Conservation (phyloP, 306 rosid species). For the Sindora glabra region DNA sequence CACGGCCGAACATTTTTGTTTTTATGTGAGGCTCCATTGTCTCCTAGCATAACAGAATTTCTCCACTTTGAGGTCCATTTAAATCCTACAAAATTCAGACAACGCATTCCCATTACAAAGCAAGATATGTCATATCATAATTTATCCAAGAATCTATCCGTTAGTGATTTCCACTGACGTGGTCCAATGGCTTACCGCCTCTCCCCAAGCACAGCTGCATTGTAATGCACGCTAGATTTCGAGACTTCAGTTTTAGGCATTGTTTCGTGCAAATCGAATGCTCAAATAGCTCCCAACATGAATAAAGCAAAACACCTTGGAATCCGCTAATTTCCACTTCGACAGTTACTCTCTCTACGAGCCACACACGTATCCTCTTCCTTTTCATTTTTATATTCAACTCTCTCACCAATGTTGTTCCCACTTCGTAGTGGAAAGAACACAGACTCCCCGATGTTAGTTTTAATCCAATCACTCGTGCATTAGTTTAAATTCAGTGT, state of each 20-base stretch:
- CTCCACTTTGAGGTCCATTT: no score
- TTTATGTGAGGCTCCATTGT: no score
- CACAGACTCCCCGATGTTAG: neutral
- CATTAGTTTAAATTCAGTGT: neutral
- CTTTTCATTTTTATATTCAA: neutral
- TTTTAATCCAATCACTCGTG: neutral
- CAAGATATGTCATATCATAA: no score
- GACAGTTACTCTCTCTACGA: neutral
- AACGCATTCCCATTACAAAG: no score
- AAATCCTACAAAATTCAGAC: no score
- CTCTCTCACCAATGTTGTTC: neutral
- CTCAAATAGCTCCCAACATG: neutral
- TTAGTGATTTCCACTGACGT: constrained; percentile 38
- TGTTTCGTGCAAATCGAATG: neutral
- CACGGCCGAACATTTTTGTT: no score
- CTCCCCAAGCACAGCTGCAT: neutral
- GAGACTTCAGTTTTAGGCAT: no score
- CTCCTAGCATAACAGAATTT: no score
- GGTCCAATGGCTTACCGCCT: constrained; percentile 25
- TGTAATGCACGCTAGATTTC: no score
- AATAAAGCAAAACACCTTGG: neutral
- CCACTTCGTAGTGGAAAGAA: constrained; percentile 15
- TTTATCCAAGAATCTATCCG: constrained; percentile 23
- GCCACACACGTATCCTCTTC: neutral
- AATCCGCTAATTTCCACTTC: no score